These are phyloP conservation scores for Aureobasidium sp. DNA, from an alignment of 2,329 filamentous ascomycete genomes.

Conservation along the genomic window DNA sequence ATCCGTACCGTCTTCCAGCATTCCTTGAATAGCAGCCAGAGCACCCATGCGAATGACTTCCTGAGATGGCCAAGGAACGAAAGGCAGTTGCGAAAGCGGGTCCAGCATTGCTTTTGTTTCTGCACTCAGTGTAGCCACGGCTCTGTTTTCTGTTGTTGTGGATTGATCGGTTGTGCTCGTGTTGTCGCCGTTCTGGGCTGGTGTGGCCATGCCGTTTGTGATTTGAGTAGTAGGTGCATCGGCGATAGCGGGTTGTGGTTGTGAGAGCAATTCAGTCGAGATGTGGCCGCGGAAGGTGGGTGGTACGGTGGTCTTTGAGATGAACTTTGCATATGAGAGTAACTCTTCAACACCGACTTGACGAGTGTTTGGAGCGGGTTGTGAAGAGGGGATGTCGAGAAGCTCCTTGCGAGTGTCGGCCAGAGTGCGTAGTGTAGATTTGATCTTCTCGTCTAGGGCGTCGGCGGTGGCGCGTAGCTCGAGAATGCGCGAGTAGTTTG, in stretches of 20 bases:
- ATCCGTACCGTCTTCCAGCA: conserved; percentile 54
- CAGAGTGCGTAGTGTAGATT: conserved; percentile 59
- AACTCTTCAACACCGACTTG: conserved; percentile 62
- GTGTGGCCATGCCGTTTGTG: conserved; percentile 25
- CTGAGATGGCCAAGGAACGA: conserved; percentile 69
- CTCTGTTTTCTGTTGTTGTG: background rate
- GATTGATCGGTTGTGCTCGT: background rate
- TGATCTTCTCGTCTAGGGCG: conserved; percentile 62
- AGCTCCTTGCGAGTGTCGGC: conserved; percentile 67
- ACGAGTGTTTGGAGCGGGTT: conserved; percentile 31
- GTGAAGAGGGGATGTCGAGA: conserved; percentile 41
- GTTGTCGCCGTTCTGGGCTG: conserved; percentile 12
- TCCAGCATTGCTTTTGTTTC: conserved; percentile 38
- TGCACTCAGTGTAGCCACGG: conserved; percentile 23
- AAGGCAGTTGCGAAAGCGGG: conserved; percentile 47
- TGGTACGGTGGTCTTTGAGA: conserved; percentile 70
- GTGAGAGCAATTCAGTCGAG: background rate
- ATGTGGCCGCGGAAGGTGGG: conserved; percentile 38
- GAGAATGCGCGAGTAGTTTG: conserved; percentile 61
- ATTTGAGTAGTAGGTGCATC: conserved; percentile 16
- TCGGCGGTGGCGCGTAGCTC: conserved; percentile 58
- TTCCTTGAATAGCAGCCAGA: conserved; percentile 51
- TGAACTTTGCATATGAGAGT: conserved; percentile 67
- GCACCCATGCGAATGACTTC: conserved; percentile 61
- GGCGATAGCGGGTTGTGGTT: background rate